A percentile compares a stretch with the other conserved stretches of the same genome.
These are phyloP conservation scores for Hirsutella thompsonii DNA, from an alignment of 2,329 filamentous ascomycete species.

Conservation along the genomic window DNA sequence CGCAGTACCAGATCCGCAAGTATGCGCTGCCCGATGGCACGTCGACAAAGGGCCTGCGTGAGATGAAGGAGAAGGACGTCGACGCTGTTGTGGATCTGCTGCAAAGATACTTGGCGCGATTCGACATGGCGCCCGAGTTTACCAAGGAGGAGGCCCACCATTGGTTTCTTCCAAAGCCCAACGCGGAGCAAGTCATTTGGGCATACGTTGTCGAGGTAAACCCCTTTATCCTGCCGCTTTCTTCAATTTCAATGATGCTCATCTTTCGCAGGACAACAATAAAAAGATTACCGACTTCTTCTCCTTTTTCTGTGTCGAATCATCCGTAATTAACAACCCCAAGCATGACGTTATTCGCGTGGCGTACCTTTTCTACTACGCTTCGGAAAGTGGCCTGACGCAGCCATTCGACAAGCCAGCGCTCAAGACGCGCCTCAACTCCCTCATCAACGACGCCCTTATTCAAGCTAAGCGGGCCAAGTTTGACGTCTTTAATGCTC, in stretches of 20 bases:
- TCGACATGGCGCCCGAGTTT: constrained; percentile 76
- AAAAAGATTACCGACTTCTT: constrained; percentile 91
- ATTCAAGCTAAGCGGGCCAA: constrained; percentile 72
- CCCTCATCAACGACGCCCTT: constrained; percentile 70
- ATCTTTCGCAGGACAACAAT: constrained; percentile 33
- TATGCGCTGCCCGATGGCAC: constrained; percentile 71
- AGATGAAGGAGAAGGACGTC: constrained; percentile 69
- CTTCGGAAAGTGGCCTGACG: constrained; percentile 62
- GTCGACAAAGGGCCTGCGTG: constrained; percentile 59
- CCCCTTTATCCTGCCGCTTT: too few species aligned
- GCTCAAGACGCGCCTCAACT: constrained; percentile 69
- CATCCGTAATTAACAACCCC: constrained; percentile 72
- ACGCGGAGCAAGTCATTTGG: constrained; percentile 74
- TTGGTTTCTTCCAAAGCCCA: constrained; percentile 64
- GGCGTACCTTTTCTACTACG: constrained; percentile 97
- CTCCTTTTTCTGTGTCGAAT: constrained; percentile 92
- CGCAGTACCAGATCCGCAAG: constrained; percentile 71
- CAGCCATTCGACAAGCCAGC: constrained; percentile 38
- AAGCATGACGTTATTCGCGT: constrained; percentile 73
- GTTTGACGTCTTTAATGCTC: constrained; percentile 94
- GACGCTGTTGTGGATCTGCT: constrained; percentile 63
- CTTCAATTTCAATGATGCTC: too few species aligned
- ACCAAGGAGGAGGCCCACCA: constrained; percentile 70
- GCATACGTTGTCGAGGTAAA: constrained; percentile 74
- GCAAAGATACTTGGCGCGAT: constrained; percentile 64